A percentile compares a stretch with the other conserved stretches of the same genome.
phyloP scores from a whole-genome alignment of 768 basidiomycete genomes.

The Podaxis carcinomalis region DNA sequence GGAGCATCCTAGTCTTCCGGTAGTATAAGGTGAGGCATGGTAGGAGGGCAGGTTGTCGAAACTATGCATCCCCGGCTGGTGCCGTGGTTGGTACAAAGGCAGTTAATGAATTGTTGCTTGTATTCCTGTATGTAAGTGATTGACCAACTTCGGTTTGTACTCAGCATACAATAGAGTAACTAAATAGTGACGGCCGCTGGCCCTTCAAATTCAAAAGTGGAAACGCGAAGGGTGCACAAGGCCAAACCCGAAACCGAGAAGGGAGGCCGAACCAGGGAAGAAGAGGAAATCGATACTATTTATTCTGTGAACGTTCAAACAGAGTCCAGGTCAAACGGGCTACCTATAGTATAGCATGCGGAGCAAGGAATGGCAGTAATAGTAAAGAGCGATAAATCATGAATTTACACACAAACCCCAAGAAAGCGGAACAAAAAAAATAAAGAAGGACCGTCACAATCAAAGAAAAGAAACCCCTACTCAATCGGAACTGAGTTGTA shows the following conservation, averaged over 20 bases:
- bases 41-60: background rate
- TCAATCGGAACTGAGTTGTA: background rate
- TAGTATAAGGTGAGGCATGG: background rate
- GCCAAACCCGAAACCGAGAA: too few relatives aligned
- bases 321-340: background rate
- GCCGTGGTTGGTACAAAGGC: too few relatives aligned
- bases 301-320: too few relatives aligned
- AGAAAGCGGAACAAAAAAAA: background rate
- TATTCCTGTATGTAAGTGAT: too few relatives aligned
- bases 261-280: too few relatives aligned
- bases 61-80: background rate
- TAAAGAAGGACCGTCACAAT: background rate
- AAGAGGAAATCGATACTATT: too few relatives aligned
- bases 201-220: too few relatives aligned
- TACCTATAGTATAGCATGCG: background rate
- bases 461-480: background rate
- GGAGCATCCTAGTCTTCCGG: background rate
- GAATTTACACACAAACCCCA: background rate
- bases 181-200: too few relatives aligned
- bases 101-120: too few relatives aligned
- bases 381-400: background rate
- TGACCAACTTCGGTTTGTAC: too few relatives aligned
- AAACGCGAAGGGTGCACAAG: too few relatives aligned
- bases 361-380: background rate
- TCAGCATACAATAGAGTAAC: too few relatives aligned